Conservation (phyloP, 1,284 basidiomycete species). For the Ustilago tritici region DNA sequence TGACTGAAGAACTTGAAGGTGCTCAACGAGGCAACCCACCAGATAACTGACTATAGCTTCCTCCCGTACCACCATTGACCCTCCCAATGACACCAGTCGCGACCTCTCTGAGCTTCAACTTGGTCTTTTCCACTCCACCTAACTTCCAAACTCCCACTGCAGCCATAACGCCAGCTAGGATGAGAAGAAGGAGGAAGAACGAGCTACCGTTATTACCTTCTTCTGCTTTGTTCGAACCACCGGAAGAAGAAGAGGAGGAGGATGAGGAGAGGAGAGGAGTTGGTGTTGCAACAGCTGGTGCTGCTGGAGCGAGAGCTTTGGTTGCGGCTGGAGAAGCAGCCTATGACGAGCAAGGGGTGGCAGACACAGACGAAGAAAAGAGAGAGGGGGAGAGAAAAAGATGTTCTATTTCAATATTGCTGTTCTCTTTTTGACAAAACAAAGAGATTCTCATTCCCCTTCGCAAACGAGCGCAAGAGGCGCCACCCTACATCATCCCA, state of each 20-base stretch:
- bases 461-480: not conserved
- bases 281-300: not conserved
- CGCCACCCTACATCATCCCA: not conserved
- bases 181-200: constrained; percentile 43
- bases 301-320: not conserved
- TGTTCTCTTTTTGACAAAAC: not conserved
- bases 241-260: constrained; percentile 3
- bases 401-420: constrained; percentile 41
- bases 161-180: constrained; percentile 19
- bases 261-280: constrained; percentile 9
- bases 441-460: not conserved
- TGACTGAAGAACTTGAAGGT: not conserved
- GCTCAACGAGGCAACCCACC: constrained; percentile 18
- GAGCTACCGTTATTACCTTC: constrained; percentile 17
- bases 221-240: not conserved
- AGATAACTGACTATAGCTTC: constrained; percentile 15
- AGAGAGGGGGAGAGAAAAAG: constrained; percentile 3
- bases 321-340: not conserved
- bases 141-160: constrained; percentile 26
- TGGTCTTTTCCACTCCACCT: constrained; percentile 40
- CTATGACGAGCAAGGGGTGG: not conserved
- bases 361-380: not conserved
- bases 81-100: not conserved
- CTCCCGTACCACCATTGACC: not conserved
- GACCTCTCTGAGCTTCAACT: constrained; percentile 15